Base-by-base conservation (phyloP, 345 rosid species). In the Dipteronia sinensis region DNA sequence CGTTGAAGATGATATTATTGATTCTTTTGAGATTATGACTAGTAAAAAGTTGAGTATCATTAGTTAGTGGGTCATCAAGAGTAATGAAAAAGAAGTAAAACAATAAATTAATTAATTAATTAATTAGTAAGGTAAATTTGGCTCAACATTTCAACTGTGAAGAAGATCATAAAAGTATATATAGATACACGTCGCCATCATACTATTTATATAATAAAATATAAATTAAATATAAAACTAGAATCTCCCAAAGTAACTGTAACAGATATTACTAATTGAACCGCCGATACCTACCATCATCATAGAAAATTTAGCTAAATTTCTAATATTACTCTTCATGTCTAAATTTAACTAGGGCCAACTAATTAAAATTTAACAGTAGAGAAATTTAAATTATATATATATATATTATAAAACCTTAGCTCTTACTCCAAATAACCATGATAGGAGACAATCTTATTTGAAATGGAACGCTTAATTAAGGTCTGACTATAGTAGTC, bases 361-460 rank as follows among this genome's bases (percentile, higher is more conserved):
- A 10, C 51, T 13, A 12, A 10, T 16, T 13, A 47, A 47, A 10
- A 7, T 12, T 10, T 47, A 47, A 47, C 51, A 47, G 51, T 47
- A 47, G 15, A 44, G 4, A 6, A 63, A 23, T 9, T 25, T 29
- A 20, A 63, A 63, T 4, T 23, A 2, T 23, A 11, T 31, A 31
- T 31, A 29, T 29, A 31, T 31, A 34, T 4, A 3, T 3, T 23
- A 4, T 64, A 11, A 12, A 64, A 20, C 61, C 56, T 38, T 71
- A 3, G n/a, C 44, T 20, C 40, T 38, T 58, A 71, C 76, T 64
- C 65, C 59, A 65, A 22, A 4, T 63, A 27, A 53, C 23, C 16
- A 44, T 61, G 11, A 59, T 70, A 29, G n/a, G 42, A 25, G 56
- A 78, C 46, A 72, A 31, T 69, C 31, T 46, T 31, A 40, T 40